phyloP scores from a whole-genome alignment of 2,329 filamentous ascomycete species.

The Sphaerulina populicola region DNA sequence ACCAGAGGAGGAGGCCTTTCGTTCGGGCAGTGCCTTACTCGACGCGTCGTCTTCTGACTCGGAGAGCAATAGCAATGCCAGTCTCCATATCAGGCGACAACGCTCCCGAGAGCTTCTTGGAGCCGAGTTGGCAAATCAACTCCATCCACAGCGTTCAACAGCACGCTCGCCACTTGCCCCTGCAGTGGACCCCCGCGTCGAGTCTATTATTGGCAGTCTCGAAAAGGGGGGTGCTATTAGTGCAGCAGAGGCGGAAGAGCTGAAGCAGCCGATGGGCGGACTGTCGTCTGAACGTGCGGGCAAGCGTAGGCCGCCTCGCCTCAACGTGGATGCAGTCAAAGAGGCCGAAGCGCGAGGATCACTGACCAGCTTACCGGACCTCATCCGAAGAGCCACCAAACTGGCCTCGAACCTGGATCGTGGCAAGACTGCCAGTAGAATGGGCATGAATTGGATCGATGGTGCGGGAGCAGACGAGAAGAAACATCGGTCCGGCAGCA shows the following conservation, averaged over 20 bases:
- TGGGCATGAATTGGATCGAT: constrained; percentile 46
- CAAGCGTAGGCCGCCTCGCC: constrained; percentile 53
- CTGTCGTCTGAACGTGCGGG: constrained; percentile 39
- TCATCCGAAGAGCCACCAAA: constrained; percentile 80
- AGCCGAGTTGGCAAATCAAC: constrained; percentile 11
- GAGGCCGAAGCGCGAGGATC: constrained; percentile 78
- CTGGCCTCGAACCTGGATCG: constrained; percentile 81
- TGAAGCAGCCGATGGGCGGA: constrained; percentile 26
- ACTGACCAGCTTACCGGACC: constrained; percentile 80
- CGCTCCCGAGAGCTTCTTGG: constrained; percentile 21
- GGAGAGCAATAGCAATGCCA: constrained; percentile 13
- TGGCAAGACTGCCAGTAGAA: constrained; percentile 58
- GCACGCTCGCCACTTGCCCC: constrained; percentile 23
- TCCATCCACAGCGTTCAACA: constrained; percentile 13
- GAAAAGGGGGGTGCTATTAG: constrained; percentile 32
- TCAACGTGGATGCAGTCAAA: constrained; percentile 75
- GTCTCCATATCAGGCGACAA: constrained; percentile 9
- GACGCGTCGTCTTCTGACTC: constrained; percentile 32
- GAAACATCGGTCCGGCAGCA: constrained; percentile 42
- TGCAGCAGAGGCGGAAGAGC: constrained; percentile 28
- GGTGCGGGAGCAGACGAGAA: constrained; percentile 26
- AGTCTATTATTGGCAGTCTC: constrained; percentile 25
- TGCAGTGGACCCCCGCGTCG: constrained; percentile 22
- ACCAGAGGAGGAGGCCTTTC: constrained; percentile 26
- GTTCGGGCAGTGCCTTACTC: constrained; percentile 31